Evolutionary conservation across 345 rosid genomes (phyloP).

Genomic region (Sisymbrium irio): DNA sequence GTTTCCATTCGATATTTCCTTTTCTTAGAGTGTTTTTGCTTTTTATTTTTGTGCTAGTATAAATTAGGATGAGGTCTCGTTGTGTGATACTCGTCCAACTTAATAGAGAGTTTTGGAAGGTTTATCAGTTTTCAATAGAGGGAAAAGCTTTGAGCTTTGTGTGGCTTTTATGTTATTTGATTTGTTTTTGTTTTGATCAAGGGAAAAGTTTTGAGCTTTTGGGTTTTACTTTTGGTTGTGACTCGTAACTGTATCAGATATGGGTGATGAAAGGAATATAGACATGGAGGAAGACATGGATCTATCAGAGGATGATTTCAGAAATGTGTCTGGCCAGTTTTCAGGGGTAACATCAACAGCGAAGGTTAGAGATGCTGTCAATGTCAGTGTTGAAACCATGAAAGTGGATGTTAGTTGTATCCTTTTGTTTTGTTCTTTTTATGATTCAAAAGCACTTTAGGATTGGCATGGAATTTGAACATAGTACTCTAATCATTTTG

Average conservation of each 20-base stretch:
- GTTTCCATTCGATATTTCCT: too few species aligned
- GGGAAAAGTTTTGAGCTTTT: not conserved
- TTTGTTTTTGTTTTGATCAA: not conserved
- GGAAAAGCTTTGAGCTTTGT: not conserved
- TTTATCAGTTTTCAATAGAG: not conserved
- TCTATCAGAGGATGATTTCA: conserved; percentile 36
- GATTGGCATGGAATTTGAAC: not conserved
- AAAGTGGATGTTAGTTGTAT: conserved; percentile 55
- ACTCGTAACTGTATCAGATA: conserved; percentile 13
- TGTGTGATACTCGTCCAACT: too few species aligned
- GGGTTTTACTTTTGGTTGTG: not conserved
- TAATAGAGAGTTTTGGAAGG: not conserved
- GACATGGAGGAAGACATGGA: conserved; percentile 40
- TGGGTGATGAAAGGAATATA: conserved; percentile 8
- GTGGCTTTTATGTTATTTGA: not conserved
- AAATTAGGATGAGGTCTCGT: too few species aligned
- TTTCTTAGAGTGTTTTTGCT: too few species aligned
- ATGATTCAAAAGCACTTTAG: not conserved
- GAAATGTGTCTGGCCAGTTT: conserved; percentile 38
- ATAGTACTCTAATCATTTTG: not conserved
- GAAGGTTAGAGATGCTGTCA: conserved; percentile 39
- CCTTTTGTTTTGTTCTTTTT: conserved; percentile 40
- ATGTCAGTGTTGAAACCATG: conserved; percentile 41
- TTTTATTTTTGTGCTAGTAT: too few species aligned
- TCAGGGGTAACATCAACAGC: conserved; percentile 28